phyloP scores from a whole-genome alignment of 2,329 filamentous ascomycete species.

The Fusarium dlaminii region DNA sequence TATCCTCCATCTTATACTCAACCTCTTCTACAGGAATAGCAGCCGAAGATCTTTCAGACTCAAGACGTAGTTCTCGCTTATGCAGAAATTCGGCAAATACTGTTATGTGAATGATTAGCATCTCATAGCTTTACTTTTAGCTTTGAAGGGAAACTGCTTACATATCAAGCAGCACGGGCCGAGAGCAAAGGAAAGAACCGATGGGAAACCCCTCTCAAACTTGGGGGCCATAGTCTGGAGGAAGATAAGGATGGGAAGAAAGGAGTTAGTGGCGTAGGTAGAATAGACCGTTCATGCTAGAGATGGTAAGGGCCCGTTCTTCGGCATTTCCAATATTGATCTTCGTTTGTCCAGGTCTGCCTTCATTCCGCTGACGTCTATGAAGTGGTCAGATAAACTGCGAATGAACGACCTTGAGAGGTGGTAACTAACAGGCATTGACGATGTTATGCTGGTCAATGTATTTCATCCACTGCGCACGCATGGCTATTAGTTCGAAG shows the following conservation, averaged over 20 bases:
- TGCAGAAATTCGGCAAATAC: not conserved
- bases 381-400: not conserved
- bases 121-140: too few relatives aligned
- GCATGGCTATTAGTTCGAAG: not conserved
- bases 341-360: too few relatives aligned
- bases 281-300: not conserved
- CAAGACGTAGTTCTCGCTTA: not conserved
- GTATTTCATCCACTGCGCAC: constrained; percentile 13
- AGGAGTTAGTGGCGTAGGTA: not conserved
- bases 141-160: not conserved
- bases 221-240: not conserved
- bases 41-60: not conserved
- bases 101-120: not conserved
- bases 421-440: not conserved
- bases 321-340: not conserved
- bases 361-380: not conserved
- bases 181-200: not conserved
- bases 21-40: not conserved
- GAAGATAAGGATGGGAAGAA: not conserved
- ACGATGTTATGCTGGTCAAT: not conserved
- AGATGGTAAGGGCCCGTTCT: not conserved
- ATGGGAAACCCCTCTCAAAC: not conserved
- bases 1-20: not conserved
- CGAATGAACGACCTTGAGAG: too few relatives aligned
- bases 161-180: not conserved